Evolutionary conservation across 768 basidiomycete genomes (phyloP).

Genomic region (Suillus subaureus): DNA sequence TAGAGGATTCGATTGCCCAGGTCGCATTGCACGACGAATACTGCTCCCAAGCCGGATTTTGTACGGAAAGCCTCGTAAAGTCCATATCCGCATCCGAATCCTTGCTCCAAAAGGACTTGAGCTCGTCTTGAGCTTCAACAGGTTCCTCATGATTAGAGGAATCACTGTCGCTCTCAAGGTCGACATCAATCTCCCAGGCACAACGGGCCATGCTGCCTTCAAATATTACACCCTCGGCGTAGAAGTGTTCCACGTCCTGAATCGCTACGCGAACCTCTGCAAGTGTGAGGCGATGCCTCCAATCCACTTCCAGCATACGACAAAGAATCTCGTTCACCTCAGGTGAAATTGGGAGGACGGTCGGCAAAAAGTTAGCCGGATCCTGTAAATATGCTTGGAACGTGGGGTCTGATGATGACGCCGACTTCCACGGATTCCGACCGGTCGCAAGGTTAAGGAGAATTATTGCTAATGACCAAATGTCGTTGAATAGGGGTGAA

Average conservation of each 20-base stretch:
- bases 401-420: constrained; percentile 78
- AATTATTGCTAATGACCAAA: constrained; percentile 97
- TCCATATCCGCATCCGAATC: constrained; percentile 42
- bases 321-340: constrained; percentile 75
- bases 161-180: constrained; percentile 61
- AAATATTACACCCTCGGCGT: constrained; percentile 73
- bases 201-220: constrained; percentile 82
- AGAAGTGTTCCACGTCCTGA: constrained; percentile 62
- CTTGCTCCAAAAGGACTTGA: constrained; percentile 63
- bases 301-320: constrained; percentile 73
- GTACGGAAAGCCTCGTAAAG: constrained; percentile 29
- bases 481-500: constrained; percentile 86
- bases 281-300: constrained; percentile 51
- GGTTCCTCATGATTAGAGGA: constrained; percentile 50
- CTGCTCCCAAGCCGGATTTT: constrained; percentile 35
- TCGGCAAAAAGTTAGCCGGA: constrained; percentile 77
- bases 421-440: constrained; percentile 95
- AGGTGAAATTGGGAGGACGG: constrained; percentile 77
- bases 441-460: constrained; percentile 94
- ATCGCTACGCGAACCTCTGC: constrained; percentile 55
- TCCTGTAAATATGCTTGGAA: constrained; percentile 87
- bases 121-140: constrained; percentile 40
- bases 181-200: constrained; percentile 75
- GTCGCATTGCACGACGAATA: constrained; percentile 53
- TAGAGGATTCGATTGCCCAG: constrained; percentile 55